phyloP scores from a whole-genome alignment of 2,329 filamentous ascomycete genomes.

The Sporothrix inflata region DNA sequence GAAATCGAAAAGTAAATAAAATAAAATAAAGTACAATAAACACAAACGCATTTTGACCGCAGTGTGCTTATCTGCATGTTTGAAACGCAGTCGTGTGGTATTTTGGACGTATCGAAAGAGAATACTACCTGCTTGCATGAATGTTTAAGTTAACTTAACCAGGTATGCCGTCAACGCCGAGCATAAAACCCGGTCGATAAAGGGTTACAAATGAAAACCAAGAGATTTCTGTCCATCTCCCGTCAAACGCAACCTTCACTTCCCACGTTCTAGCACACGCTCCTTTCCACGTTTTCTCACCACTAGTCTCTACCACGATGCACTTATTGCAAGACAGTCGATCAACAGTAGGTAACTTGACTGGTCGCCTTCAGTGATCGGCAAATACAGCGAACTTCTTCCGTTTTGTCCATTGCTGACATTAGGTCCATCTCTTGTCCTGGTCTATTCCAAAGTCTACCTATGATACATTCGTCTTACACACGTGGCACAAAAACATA shows the following conservation, averaged over 20 bases:
- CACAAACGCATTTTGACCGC: background rate
- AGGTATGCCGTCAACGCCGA: too few relatives aligned
- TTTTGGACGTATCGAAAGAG: background rate
- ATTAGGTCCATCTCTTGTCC: background rate
- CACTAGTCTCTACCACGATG: too few relatives aligned
- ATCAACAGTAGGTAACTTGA: background rate
- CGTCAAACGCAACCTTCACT: too few relatives aligned
- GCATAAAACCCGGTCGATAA: too few relatives aligned
- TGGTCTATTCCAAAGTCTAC: background rate
- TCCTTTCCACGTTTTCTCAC: background rate
- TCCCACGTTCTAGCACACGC: too few relatives aligned
- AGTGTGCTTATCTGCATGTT: background rate
- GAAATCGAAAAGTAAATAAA: too few relatives aligned
- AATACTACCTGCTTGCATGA: background rate
- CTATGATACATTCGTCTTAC: slow-evolving; percentile 6
- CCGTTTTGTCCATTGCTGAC: background rate
- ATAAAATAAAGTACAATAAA: background rate
- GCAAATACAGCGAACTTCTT: background rate
- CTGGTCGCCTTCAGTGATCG: background rate
- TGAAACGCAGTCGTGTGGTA: background rate
- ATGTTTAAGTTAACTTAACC: background rate
- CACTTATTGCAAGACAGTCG: background rate
- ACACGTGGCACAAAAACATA: too few relatives aligned
- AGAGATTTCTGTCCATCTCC: too few relatives aligned
- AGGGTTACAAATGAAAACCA: too few relatives aligned